A percentile compares a stretch with the other conserved stretches of the same genome.
Evolutionary conservation across 164 flowering plant genomes (phyloP).

Genomic region (Stephania yunnanensis): DNA sequence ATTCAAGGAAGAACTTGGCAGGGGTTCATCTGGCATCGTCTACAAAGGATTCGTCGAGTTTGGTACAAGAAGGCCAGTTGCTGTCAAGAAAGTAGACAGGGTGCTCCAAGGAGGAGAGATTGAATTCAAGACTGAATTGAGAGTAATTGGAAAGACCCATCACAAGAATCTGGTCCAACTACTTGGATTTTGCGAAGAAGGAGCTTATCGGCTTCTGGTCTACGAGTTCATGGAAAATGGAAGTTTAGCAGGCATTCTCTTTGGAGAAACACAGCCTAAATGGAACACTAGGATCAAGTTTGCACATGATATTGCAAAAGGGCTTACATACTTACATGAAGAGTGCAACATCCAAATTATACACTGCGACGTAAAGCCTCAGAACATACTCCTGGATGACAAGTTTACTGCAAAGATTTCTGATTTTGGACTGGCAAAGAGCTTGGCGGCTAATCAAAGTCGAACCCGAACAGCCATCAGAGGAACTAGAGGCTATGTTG

Average conservation of each 20-base stretch:
- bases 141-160: slow-evolving; percentile 17
- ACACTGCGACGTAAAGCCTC: slow-evolving; percentile 23
- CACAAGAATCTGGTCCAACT: slow-evolving; percentile 23
- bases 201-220: slow-evolving; percentile 13
- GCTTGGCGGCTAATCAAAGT: slow-evolving; percentile 7
- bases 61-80: neutral
- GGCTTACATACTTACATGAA: slow-evolving; percentile 18
- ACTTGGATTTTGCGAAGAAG: slow-evolving; percentile 22
- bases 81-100: slow-evolving; percentile 19
- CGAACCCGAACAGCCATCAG: slow-evolving; percentile 7
- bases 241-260: slow-evolving; percentile 16
- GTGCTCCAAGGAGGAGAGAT: slow-evolving; percentile 7
- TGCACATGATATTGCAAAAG: slow-evolving; percentile 15
- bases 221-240: slow-evolving; percentile 24
- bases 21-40: slow-evolving; percentile 16
- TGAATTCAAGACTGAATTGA: slow-evolving; percentile 19
- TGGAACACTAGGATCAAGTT: slow-evolving; percentile 16
- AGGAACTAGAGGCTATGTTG: slow-evolving; percentile 19
- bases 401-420: slow-evolving; percentile 5
- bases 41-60: slow-evolving; percentile 13
- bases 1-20: slow-evolving; percentile 16
- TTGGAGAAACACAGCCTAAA: slow-evolving; percentile 10
- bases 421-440: slow-evolving; percentile 19
- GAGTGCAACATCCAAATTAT: slow-evolving; percentile 22
- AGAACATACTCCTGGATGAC: slow-evolving; percentile 18